Evolutionary conservation across 345 rosid species (phyloP), one percentile per base, ranked within the genome.

Genomic region (Dipteronia dyeriana): DNA sequence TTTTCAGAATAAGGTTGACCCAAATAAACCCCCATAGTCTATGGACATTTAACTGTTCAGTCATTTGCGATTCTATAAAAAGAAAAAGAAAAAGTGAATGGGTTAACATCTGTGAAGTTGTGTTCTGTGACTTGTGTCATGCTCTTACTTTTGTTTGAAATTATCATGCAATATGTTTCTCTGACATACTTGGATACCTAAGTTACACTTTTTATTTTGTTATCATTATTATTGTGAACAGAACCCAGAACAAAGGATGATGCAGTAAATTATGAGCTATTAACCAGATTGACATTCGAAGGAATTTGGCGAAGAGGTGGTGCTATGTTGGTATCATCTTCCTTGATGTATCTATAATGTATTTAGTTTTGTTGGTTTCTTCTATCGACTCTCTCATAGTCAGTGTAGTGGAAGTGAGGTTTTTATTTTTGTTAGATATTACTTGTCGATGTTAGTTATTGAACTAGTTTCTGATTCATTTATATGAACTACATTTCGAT

Each of bases 281-380:
- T 39, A 66, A 56, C 51, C 41, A 64, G 66, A 43, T 64, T 41
- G 72, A 57, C 68, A n/a, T 3, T 7, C 22, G 76, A 75, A 70
- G 66, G 65, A 56, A 64, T 14, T 8, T 57, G 14, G 72, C 1
- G 11, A 62, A 70, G 26, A 38, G 11, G 29, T 60, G 23, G 75
- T 12, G 34, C 66, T 60, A 23, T 59, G 49, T 53, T 68, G 25
- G 53, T 79, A 47, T 22, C 29, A 59, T 17, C 39, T 61, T 49
- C 22, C 17, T 23, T 59, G 54, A 29, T 34, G 34, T 20, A 68
- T 63, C 51, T 74, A 5, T 47, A 25, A 34, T 69, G 68, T 74
- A 4, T 14, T 25, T 61, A 20, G 14, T 49, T 68, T 29, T 19
- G 61, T 79, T 16, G 70, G 53, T 29, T 41, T 31, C 31, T 22